Evolutionary conservation across 139 green algal genomes (phyloP).

Genomic region (Limnomonas spitsbergensis): DNA sequence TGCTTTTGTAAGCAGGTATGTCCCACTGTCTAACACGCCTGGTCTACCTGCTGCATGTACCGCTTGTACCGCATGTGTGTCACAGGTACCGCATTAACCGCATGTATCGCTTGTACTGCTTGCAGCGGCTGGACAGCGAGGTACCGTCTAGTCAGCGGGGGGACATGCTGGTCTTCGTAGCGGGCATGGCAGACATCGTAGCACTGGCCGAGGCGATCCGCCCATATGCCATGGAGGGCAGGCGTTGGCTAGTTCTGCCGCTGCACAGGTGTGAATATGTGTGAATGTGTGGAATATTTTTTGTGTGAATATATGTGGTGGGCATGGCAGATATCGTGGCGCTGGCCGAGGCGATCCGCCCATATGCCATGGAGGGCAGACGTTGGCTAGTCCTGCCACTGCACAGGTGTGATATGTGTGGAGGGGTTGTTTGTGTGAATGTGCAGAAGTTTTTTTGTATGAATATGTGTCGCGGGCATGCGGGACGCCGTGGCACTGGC

Average conservation of each 20-base stretch:
- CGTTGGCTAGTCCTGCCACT: slow-evolving; percentile 16
- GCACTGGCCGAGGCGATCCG: slow-evolving; percentile 20
- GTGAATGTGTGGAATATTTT: background rate
- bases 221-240: slow-evolving; percentile 22
- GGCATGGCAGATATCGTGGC: slow-evolving; percentile 41
- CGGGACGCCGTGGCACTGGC: no score
- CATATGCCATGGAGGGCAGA: slow-evolving; percentile 24
- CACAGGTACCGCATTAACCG: no score
- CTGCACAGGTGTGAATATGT: slow-evolving; percentile 19
- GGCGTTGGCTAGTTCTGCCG: slow-evolving; percentile 15
- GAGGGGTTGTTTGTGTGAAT: no score
- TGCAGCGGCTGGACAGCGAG: slow-evolving; percentile 44
- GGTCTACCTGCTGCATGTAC: no score
- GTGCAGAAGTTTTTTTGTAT: no score
- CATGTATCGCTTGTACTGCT: no score
- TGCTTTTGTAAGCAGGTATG: no score
- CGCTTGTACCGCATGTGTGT: no score
- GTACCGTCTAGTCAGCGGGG: slow-evolving; percentile 31
- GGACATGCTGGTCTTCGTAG: slow-evolving; percentile 47
- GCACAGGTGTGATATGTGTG: slow-evolving; percentile 15
- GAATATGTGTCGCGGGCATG: no score
- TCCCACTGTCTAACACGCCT: no score
- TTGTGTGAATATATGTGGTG: slow-evolving; percentile 32
- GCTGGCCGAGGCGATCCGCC: slow-evolving; percentile 18
- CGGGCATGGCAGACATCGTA: slow-evolving; percentile 43